Evolutionary conservation across 768 basidiomycete species (phyloP).

Genomic region (Suillus clintonianus): DNA sequence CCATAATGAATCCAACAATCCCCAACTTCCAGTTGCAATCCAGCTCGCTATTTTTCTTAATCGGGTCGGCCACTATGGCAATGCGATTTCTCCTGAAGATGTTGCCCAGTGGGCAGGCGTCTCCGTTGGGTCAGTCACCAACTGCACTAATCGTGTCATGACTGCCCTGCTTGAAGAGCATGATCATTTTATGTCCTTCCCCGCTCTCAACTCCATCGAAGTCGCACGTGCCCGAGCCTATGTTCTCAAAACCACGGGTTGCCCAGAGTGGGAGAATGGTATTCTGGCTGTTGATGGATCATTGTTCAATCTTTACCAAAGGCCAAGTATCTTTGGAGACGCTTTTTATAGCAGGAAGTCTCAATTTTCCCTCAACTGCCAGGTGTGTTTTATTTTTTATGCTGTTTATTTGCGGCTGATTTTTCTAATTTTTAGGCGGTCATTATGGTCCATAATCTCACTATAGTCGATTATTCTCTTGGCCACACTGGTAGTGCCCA

Average conservation of each 20-base stretch:
- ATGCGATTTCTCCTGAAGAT: constrained; percentile 10
- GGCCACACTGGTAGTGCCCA: constrained; percentile 12
- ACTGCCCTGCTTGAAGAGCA: constrained; percentile 15
- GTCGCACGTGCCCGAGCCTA: constrained; percentile 31
- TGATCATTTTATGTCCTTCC: constrained; percentile 6
- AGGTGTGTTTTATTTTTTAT: constrained; percentile 11
- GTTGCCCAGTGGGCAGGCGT: constrained; percentile 15
- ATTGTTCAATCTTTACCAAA: constrained; percentile 13
- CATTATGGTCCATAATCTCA: constrained; percentile 10
- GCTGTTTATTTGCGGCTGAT: background rate
- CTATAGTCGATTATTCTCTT: constrained; percentile 7
- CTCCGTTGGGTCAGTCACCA: constrained; percentile 15
- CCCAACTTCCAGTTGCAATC: background rate
- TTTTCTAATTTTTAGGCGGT: background rate
- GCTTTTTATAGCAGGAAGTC: constrained; percentile 16
- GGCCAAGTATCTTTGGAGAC: background rate
- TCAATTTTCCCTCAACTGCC: constrained; percentile 19
- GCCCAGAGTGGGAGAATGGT: constrained; percentile 36
- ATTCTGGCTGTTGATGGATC: constrained; percentile 43
- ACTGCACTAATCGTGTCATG: constrained; percentile 18
- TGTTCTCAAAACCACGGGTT: constrained; percentile 27
- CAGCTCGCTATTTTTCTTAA: background rate
- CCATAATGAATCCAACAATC: background rate
- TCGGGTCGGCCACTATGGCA: background rate
- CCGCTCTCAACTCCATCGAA: background rate